A percentile compares a stretch with the other conserved stretches of the same genome.
Conservation (phyloP, 2,329 filamentous ascomycete genomes). For the Lojkania enalia region DNA sequence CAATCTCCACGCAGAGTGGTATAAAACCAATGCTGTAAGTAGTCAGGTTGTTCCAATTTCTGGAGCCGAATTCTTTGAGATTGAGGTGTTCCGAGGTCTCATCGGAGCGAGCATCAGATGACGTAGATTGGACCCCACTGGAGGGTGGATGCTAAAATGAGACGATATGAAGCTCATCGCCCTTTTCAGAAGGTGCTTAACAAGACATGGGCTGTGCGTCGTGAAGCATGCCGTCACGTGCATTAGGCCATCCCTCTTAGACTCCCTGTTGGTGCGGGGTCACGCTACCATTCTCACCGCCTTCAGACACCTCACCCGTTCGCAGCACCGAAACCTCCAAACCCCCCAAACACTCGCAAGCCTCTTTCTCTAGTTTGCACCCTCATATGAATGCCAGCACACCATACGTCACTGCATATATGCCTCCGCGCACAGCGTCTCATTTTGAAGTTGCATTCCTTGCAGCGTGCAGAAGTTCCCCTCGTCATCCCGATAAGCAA, state of each 20-base stretch:
- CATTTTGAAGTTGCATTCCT: slow-evolving; percentile 14
- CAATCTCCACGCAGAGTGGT: no score
- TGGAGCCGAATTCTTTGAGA: no score
- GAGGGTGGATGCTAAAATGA: background rate
- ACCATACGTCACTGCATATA: slow-evolving; percentile 16
- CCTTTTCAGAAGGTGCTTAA: slow-evolving; percentile 24
- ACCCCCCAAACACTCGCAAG: background rate
- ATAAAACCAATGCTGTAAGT: no score
- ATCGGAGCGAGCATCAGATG: no score
- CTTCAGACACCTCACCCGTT: slow-evolving; percentile 1
- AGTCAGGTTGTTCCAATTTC: no score
- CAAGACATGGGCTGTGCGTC: background rate
- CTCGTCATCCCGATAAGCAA: slow-evolving; percentile 4
- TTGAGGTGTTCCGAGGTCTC: no score
- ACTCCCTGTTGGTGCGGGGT: slow-evolving; percentile 5
- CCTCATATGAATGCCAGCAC: slow-evolving; percentile 14
- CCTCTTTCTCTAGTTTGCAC: slow-evolving; percentile 3
- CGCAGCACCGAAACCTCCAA: slow-evolving; percentile 12
- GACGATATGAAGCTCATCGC: slow-evolving; percentile 15
- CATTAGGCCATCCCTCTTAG: background rate
- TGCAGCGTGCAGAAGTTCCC: slow-evolving; percentile 4
- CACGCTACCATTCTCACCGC: background rate
- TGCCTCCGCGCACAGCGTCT: slow-evolving; percentile 10
- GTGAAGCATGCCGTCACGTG: slow-evolving; percentile 5
- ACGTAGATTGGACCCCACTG: no score